Base-by-base conservation (phyloP, 225 moss, liverwort and hornwort species). In the Marchantia paleacea region DNA sequence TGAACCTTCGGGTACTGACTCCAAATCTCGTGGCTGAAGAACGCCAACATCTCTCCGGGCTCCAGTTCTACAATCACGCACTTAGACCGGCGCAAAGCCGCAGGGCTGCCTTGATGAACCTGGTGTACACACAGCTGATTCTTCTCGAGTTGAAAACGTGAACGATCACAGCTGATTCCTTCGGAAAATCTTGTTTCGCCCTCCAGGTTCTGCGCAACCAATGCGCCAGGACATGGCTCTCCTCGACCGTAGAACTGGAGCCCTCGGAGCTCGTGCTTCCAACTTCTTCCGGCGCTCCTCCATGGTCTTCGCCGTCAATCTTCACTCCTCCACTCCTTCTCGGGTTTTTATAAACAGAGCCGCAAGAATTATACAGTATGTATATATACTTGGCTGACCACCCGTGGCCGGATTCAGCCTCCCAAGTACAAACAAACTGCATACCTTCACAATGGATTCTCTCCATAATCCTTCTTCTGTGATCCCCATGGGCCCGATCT, bases 51-150 rank as follows among this genome's bases (percentile, higher is more conserved):
- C 75, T 60, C 47, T 19, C 60, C 60, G 39, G 10, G 30, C 75
- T 76, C 30, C 75, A 22, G 58, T 60, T 20, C 74, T 12, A 12
- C 55, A 10, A 16, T 39, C 39, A 39, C 7, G 74, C 74, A 28
- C 55, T 74, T 29, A 55, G 55, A 52, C 25, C 74, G 74, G 55
- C 74, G 39, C 28, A 26, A 50, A 22, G 6, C 14, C 39, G 22
- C 75, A 76, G 39, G 39, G 75, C 58, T 60, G 39, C 11, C 20
- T 39, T 14, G 7, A 8, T 47, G 47, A 60, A 60, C 60, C 28
- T 76, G 75, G 75, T 60, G 1, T 54, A 76, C 29, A 58, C 58
- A 20, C 60, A 10, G 57, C 75, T 76, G 75, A 39, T 39, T 39
- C 26, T 26, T 39, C 55, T 12, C 7, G 75, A 60, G 15, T 76